A percentile compares a stretch with the other conserved stretches of the same genome.
Conservation (phyloP, 2,329 filamentous ascomycete genomes). For the Colletotrichum zoysiae region DNA sequence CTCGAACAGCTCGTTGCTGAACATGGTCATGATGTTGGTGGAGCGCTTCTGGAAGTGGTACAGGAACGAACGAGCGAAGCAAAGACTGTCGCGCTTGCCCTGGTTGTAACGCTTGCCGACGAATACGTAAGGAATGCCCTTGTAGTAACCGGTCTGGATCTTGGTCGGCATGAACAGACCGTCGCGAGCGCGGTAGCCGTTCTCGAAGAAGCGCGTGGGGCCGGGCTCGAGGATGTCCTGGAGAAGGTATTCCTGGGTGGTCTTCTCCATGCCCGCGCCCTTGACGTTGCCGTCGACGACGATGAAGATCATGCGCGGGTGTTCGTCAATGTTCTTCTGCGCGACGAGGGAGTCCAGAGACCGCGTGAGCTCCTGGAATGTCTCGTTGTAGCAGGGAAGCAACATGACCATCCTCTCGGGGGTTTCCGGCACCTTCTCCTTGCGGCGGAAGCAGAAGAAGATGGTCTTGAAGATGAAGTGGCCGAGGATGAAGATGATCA, state of each 20-base stretch:
- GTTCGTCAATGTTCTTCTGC: conserved; percentile 57
- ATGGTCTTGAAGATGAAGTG: conserved; percentile 49
- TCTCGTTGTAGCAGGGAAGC: conserved; percentile 65
- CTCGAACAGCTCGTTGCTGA: conserved; percentile 59
- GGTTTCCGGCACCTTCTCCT: conserved; percentile 48
- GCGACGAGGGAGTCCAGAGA: conserved; percentile 61
- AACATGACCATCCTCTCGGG: conserved; percentile 61
- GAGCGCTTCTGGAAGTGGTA: conserved; percentile 61
- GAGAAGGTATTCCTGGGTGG: conserved; percentile 60
- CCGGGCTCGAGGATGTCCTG: conserved; percentile 59
- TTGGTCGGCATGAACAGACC: conserved; percentile 61
- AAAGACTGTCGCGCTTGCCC: conserved; percentile 63
- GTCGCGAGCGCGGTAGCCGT: conserved; percentile 61
- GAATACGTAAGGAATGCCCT: conserved; percentile 60
- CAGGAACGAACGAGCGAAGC: conserved; percentile 62
- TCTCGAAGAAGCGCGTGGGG: conserved; percentile 51
- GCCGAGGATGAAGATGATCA: conserved; percentile 55
- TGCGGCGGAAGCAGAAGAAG: conserved; percentile 48
- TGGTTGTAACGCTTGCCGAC: conserved; percentile 64
- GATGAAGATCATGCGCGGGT: conserved; percentile 60
- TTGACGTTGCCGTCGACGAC: conserved; percentile 62
- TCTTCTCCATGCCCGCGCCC: conserved; percentile 61
- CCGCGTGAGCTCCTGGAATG: conserved; percentile 55
- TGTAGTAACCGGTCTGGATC: conserved; percentile 58
- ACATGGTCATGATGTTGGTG: conserved; percentile 58